Evolutionary conservation across 2,329 filamentous ascomycete species (phyloP), one percentile per base, ranked within the genome.

Genomic region (Fusarium tuaranense): DNA sequence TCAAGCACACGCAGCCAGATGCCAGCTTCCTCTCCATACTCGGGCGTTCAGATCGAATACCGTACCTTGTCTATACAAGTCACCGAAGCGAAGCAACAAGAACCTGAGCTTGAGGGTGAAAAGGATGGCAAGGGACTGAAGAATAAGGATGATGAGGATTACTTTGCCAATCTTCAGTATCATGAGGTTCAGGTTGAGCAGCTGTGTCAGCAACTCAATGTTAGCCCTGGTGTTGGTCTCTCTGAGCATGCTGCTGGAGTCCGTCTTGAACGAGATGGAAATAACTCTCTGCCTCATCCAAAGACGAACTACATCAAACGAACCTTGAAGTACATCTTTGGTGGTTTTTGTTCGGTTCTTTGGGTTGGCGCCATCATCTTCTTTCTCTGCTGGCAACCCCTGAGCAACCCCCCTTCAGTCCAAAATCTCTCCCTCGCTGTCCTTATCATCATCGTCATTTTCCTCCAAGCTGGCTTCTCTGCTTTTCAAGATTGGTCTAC

Each of bases 401-500:
- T 87, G 57, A 85, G 85, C 72, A 77, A 83, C 48, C 86, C 86
- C 0, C 86, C 86, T 0, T 84, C 84, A 3, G 65, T 78, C 2
- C 83, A 83, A 30, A 87, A 87, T 72, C 81, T 87, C 2, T 84
- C 84, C 16, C 81, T 87, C 9, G 85, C 85, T 6, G 83, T 87
- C 58, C 81, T 87, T 1, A 82, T 87, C 39, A 75, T 87, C 73
- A 84, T 87, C 53, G 86, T 87, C 70, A 87, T 87, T 65, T 75
- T 85, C 34, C 82, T 87, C 1, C 86, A 87, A 67, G 86, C 86
- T 38, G 78, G 79, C 34, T 87, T 87, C 74, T 85, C 83, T 0
- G 84, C 83, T 7, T 87, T 87, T 57, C 84, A 86, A 75, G 86
- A 87, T 65, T 87, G 85, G 84, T 87, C 85, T 1, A 87, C 85